Percentiles rank a stretch among this genome's conserved stretches.
phyloP scores from a whole-genome alignment of 169 alveolate species.

The Theileria equi region DNA sequence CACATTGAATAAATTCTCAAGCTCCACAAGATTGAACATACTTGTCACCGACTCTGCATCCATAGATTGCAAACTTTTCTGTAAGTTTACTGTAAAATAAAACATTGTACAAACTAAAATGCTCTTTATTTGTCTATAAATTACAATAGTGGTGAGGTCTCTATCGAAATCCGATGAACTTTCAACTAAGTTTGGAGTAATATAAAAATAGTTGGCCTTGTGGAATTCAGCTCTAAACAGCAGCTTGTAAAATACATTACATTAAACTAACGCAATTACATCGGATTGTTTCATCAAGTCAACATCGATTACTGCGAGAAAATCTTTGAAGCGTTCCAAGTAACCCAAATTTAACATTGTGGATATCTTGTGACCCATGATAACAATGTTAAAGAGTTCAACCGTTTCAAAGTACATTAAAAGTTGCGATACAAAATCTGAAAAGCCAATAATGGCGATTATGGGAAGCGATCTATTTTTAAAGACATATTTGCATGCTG shows the following conservation, averaged over 20 bases:
- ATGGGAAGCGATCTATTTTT: constrained; percentile 12
- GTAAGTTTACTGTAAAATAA: not conserved
- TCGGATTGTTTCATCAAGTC: constrained; percentile 43
- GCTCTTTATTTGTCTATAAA: constrained; percentile 35
- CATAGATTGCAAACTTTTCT: not conserved
- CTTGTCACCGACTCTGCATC: not conserved
- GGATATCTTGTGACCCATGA: constrained; percentile 29
- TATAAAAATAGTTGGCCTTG: constrained; percentile 26
- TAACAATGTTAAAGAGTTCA: constrained; percentile 29
- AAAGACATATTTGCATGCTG: constrained; percentile 19
- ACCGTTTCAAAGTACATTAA: constrained; percentile 34
- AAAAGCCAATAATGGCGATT: constrained; percentile 45
- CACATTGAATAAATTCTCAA: constrained; percentile 33
- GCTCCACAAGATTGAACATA: constrained; percentile 49
- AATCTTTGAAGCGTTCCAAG: constrained; percentile 34
- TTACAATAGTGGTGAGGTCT: constrained; percentile 41
- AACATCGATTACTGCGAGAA: constrained; percentile 50
- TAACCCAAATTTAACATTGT: not conserved
- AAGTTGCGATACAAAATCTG: constrained; percentile 35
- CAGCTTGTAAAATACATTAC: not conserved
- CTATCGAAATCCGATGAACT: constrained; percentile 16
- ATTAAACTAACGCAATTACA: constrained; percentile 12
- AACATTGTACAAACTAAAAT: constrained; percentile 5
- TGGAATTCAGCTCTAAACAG: constrained; percentile 24
- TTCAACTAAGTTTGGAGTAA: constrained; percentile 23